phyloP scores from a whole-genome alignment of 2,329 filamentous ascomycete genomes.

The Stemphylium lycopersici region DNA sequence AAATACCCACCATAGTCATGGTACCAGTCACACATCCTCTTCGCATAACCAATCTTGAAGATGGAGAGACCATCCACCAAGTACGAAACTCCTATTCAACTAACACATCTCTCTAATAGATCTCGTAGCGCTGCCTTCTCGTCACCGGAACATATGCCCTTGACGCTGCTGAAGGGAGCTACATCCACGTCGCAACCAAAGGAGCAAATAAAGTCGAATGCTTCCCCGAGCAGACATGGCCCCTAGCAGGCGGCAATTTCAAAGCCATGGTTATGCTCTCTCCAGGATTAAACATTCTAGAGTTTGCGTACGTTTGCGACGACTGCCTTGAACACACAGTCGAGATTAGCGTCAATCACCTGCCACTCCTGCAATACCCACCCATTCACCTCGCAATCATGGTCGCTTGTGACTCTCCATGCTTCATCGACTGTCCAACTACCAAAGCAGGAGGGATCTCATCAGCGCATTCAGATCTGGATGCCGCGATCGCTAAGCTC shows the following conservation, averaged over 20 bases:
- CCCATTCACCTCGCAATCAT: slow-evolving; percentile 44
- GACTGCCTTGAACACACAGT: slow-evolving; percentile 18
- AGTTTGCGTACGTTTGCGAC: slow-evolving; percentile 29
- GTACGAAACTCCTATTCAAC: neutral
- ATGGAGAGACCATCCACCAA: slow-evolving; percentile 39
- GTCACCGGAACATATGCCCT: slow-evolving; percentile 33
- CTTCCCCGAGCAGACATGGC: slow-evolving; percentile 43
- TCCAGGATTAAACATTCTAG: slow-evolving; percentile 30
- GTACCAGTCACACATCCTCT: slow-evolving; percentile 9
- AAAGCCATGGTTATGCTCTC: slow-evolving; percentile 42
- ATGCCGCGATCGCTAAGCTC: slow-evolving; percentile 41
- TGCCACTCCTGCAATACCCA: slow-evolving; percentile 39
- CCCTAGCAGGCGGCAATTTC: slow-evolving; percentile 38
- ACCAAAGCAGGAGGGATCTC: slow-evolving; percentile 31
- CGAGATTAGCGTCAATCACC: slow-evolving; percentile 30
- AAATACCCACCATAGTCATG: neutral
- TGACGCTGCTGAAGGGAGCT: slow-evolving; percentile 22
- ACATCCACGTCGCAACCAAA: slow-evolving; percentile 29
- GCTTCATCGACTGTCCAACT: slow-evolving; percentile 40
- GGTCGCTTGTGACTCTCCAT: slow-evolving; percentile 42
- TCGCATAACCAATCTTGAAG: slow-evolving; percentile 27
- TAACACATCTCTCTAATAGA: neutral
- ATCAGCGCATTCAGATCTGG: slow-evolving; percentile 35
- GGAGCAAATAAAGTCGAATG: slow-evolving; percentile 25
- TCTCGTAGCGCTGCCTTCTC: slow-evolving; percentile 33